Base-by-base conservation (phyloP, 176 grass and related monocot species). In the Avena insularis region DNA sequence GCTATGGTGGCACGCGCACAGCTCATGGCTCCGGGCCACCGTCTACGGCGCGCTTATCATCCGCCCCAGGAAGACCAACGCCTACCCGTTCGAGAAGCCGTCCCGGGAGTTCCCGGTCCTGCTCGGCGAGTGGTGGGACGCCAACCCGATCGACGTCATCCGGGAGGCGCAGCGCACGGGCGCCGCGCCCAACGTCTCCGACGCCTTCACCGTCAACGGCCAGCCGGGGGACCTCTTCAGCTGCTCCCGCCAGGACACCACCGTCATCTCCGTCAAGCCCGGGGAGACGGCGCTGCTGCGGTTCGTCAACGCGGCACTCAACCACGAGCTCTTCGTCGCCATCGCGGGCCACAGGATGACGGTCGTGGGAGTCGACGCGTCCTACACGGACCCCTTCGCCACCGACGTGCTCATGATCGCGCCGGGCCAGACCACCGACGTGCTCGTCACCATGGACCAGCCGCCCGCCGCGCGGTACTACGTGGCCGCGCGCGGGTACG, bases 1-100 rank as follows among this genome's bases (percentile, higher is more conserved):
- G 31, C 78, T 97, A 60, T 97, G 95, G 95, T 97, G 95, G 95
- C 92, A 97, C 85, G 95, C 95, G 2, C 95, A 97, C 73, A 96
- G 92, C 86, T 96, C 94, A 60, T 96, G 92, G 90, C 94, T 96
- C 79, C 33, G 94, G 64, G 92, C 94, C 65, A 93, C 94, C 43
- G 90, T 96, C 59, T 92, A 96, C 23, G 94, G 94, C 51, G 94
- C 90, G 14, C 89, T 96, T 75, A 67, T 96, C 85, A 89, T 96
- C 75, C 79, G 87, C 48, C 94, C 94, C 59, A 79, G 62, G 75
- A 88, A 81, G 17, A 57, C 76, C 69, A 78, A 76, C 27, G n/a
- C 83, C 45, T 94, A 94, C 83, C 94, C 94, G 2, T 97, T 97
- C 84, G 70, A 17, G 8, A 87, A 93, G 80, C 92, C 94, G n/a